Evolutionary conservation across 2,329 filamentous ascomycete genomes (phyloP), one percentile per base, ranked within the genome.

Genomic region (Trichoderma sp.): DNA sequence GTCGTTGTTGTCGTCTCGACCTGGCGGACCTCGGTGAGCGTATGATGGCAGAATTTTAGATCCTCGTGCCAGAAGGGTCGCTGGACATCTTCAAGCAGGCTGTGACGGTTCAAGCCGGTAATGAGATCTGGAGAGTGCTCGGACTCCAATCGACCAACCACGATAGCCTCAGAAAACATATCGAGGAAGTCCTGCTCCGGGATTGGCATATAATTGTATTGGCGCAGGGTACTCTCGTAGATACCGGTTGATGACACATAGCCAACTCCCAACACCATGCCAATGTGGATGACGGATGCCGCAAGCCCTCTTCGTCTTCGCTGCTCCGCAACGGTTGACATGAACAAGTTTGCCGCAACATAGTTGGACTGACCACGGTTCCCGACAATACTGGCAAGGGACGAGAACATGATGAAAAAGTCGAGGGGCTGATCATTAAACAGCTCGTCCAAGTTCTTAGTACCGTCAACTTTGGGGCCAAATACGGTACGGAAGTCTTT

Each of bases 361-460:
- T 89, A 89, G 77, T 86, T 87, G 6, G 82, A 77, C 78, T 89
- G 87, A 1, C 78, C 80, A 16, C 73, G 67, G 71, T 81, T 82
- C 1, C 82, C 83, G 7, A 80, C 76, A 3, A 83, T 77, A 7
- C 75, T 76, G 2, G 78, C 77, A 2, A 80, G 59, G 0, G 84
- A 85, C 0, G 81, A 83, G 35, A 85, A 79, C 56, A 83, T 64
- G 33, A 85, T 77, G 76, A 84, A 85, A 77, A 83, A 84, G 73
- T 84, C 84, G 11, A 85, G 78, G 7, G 79, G 65, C 0, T 73
- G 64, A 1, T 81, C 76, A 9, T 74, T 41, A 67, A 85, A 84
- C 0, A 83, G 67, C 2, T 81, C 78, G 9, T 86, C 80, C 0
- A 85, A 79, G 38, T 81, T 72, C 3, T 77, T 71, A 4, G 78